Conservation (phyloP, 2,329 filamentous ascomycete species). For the Paraphoma chrysanthemicola region DNA sequence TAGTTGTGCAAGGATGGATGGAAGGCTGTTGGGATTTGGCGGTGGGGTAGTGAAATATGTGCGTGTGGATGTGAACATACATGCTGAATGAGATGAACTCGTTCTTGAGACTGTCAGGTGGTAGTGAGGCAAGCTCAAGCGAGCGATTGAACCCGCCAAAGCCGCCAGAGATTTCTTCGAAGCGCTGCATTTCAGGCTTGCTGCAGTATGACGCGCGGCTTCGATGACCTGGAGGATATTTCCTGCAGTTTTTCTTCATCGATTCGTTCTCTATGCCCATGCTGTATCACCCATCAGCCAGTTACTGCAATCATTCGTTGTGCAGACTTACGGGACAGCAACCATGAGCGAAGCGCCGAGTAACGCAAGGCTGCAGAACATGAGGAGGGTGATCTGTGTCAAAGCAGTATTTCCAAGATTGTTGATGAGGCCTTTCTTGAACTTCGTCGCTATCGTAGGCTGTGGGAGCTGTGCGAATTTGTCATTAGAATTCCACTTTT, state of each 20-base stretch:
- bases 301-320: neutral
- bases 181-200: constrained; percentile 1
- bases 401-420: constrained; percentile 40
- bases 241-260: constrained; percentile 11
- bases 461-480: constrained; percentile 29
- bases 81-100: constrained; percentile 35
- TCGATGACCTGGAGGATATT: neutral
- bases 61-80: constrained; percentile 7
- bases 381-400: constrained; percentile 36
- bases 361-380: constrained; percentile 29
- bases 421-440: constrained; percentile 37
- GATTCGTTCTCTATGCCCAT: constrained; percentile 7
- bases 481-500: constrained; percentile 31
- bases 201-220: constrained; percentile 9
- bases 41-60: neutral
- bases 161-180: constrained; percentile 24
- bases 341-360: constrained; percentile 24
- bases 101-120: constrained; percentile 22
- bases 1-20: neutral
- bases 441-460: constrained; percentile 39
- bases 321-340: constrained; percentile 19
- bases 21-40: too few relatives aligned
- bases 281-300: neutral
- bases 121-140: constrained; percentile 16
- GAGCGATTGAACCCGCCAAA: constrained; percentile 36